Evolutionary conservation across 768 basidiomycete species (phyloP), one percentile per base, ranked within the genome.

Genomic region (Lactarius hatsudake): DNA sequence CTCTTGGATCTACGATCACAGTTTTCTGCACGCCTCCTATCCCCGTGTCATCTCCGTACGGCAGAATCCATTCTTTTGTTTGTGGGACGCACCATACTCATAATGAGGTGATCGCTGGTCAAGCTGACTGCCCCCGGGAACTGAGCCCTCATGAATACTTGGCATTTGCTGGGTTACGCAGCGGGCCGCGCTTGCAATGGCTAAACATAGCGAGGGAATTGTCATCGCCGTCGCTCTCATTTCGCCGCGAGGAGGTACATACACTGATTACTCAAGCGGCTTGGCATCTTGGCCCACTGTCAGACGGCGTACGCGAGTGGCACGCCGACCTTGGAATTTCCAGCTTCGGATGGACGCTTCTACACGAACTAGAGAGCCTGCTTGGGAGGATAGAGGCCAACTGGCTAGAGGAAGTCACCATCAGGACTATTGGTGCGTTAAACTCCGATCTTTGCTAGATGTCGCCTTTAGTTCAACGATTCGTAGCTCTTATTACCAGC

Each of bases 131-230:
- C 65, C 79, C 79, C 15, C 42, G 45, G n/a, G 73, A 78, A 4
- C 72, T 85, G 30, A 77, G 69, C 10, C 67, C 81, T 2, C 81
- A 85, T 30, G 83, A 85, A 64, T 81, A 76, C 42, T 74, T 79
- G 20, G 76, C 80, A 0, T 85, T 84, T 56, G 79, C 78, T 23
- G 73, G 76, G 58, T 66, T 85, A 30, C 81, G 85, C 10, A 77
- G 79, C 43, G 85, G 84, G 0, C 64, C 75, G 0, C 71, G 64
- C 1, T 66, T 85, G 0, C 84, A 85, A 59, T 84, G 83, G 51
- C 51, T 53, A 2, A 26, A 53, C 13, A 26, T 53, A 15, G 51
- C 26, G 3, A 53, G 51, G 13, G 82, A 82, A 63, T 69, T 85
- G 26, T 73, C 76, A 5, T 74, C 75, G 17, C 74, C 76, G 20